These are phyloP conservation scores for Collybia sordida DNA, from an alignment of 768 basidiomycete genomes.

Conservation along the genomic window DNA sequence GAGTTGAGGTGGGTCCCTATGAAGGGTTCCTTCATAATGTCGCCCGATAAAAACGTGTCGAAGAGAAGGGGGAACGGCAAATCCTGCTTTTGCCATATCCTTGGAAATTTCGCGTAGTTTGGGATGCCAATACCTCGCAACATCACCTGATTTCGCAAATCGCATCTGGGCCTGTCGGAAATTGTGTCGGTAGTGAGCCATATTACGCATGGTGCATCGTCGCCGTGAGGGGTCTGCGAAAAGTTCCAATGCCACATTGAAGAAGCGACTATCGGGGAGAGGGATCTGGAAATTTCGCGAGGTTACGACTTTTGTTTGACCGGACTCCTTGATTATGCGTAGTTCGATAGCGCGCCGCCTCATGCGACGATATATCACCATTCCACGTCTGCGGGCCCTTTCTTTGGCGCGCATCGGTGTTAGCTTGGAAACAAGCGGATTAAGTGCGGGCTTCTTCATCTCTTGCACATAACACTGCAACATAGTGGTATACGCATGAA, in stretches of 20 bases:
- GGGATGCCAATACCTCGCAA: constrained; percentile 8
- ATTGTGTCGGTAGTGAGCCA: background rate
- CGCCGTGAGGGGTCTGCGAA: constrained; percentile 18
- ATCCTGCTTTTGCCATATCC: constrained; percentile 16
- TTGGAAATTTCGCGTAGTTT: constrained; percentile 13
- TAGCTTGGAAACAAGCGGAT: constrained; percentile 6
- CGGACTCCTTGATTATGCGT: constrained; percentile 7
- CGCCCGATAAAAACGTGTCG: constrained; percentile 19
- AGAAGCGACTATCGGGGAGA: constrained; percentile 62
- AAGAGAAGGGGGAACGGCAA: constrained; percentile 14
- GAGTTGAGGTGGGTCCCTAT: background rate
- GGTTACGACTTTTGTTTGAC: constrained; percentile 15
- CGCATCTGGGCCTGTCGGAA: background rate
- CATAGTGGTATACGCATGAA: constrained; percentile 74
- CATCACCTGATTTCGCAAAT: background rate
- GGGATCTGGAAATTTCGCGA: constrained; percentile 22
- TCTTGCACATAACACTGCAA: constrained; percentile 56
- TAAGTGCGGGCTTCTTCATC: constrained; percentile 24
- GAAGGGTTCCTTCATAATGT: constrained; percentile 9
- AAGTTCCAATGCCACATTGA: constrained; percentile 58
- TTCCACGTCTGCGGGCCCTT: constrained; percentile 4
- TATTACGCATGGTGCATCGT: background rate
- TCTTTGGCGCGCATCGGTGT: background rate
- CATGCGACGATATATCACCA: no score
- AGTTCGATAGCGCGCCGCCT: background rate